Evolutionary conservation across 805 yeast species (phyloP).

Genomic region (Candida pseudofarinosa): DNA sequence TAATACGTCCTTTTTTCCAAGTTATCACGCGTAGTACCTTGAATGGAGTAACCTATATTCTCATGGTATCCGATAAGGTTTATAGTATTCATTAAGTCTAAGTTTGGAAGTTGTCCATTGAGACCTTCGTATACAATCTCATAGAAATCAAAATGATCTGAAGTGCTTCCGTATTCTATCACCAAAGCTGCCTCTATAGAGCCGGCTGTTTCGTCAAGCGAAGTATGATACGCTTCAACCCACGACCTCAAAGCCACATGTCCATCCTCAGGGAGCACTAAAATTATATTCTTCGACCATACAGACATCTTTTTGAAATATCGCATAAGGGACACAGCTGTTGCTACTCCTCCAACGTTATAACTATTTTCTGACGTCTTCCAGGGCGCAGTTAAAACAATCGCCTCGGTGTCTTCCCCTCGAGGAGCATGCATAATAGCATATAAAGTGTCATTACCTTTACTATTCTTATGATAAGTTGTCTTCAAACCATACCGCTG

Average conservation of each 20-base stretch:
- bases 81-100: constrained; percentile 83
- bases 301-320: constrained; percentile 83
- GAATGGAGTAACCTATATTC: constrained; percentile 64
- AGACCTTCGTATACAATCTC: constrained; percentile 83
- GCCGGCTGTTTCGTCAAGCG: constrained; percentile 86
- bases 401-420: constrained; percentile 94
- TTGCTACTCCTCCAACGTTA: constrained; percentile 78
- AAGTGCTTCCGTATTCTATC: constrained; percentile 65
- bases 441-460: constrained; percentile 53
- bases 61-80: constrained; percentile 73
- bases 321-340: constrained; percentile 68
- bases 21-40: constrained; percentile 48
- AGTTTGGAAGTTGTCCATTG: constrained; percentile 93
- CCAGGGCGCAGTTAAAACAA: constrained; percentile 91
- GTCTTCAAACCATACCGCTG: constrained; percentile 70
- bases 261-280: constrained; percentile 76
- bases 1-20: constrained; percentile 46
- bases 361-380: constrained; percentile 54
- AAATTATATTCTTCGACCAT: constrained; percentile 91
- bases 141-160: constrained; percentile 67
- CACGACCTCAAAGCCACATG: constrained; percentile 69
- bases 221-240: constrained; percentile 91
- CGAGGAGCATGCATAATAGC: constrained; percentile 88
- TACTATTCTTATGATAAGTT: constrained; percentile 31
- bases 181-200: constrained; percentile 87